Evolutionary conservation across 306 rosid genomes (phyloP), one percentile per base, ranked within the genome.

Genomic region (Delonix regia): DNA sequence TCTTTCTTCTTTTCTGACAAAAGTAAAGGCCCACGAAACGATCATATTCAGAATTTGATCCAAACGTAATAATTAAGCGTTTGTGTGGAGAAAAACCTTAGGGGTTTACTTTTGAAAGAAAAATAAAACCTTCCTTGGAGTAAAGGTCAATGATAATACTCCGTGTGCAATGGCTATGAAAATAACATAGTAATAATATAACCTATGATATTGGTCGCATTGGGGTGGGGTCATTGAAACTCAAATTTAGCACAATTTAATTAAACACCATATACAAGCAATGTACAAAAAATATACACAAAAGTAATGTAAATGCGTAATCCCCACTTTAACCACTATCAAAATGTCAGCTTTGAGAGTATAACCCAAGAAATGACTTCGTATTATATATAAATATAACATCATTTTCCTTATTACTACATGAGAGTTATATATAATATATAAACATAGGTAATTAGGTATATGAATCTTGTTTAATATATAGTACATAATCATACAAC

Each of bases 141-240:
- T 62, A 73, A 80, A 69, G 77, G 49, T 41, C 45, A 74, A 83
- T 80, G 71, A 83, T 80, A 74, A 77, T 56, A 39, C 55, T 73
- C 83, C 87, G 87, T 84, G 87, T 55, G 88, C 83, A 77, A 42
- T 47, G 12, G 72, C 53, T 75, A 27, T 24, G 48, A 73, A 56
- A 72, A 33, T 24, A 73, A 78, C 63, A 69, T 3, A 36, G 67
- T 74, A 45, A 63, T 71, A 30, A 82, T 80, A 44, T 74, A 41
- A 61, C 56, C n/a, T 61, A 63, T 68, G 73, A 53, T 77, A 47
- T 72, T 69, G 53, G 33, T 45, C 8, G 71, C 44, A 61, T 47
- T 59, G 75, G 72, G 36, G 78, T 67, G 70, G 80, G 83, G 79
- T 61, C 69, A 22, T 28, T 25, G 48, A 67, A 53, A 59, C 74